These are phyloP conservation scores for Russula compacta DNA, from an alignment of 768 basidiomycete species.

Conservation along the genomic window DNA sequence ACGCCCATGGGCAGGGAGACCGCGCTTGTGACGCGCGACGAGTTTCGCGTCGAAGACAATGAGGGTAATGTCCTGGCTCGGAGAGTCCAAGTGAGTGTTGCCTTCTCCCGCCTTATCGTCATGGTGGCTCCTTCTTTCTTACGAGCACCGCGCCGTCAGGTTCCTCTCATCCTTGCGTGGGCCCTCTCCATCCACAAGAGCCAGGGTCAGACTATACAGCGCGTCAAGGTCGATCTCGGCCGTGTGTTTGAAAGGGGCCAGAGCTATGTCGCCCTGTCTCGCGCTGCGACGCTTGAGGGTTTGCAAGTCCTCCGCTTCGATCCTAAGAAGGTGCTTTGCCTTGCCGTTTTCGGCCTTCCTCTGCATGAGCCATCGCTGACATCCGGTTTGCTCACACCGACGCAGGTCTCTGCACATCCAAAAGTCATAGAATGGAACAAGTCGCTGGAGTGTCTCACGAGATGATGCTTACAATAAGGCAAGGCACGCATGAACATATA, in stretches of 20 bases:
- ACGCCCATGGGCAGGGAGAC: constrained; percentile 36
- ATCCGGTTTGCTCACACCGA: background rate
- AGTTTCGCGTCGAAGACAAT: constrained; percentile 44
- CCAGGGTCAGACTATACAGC: constrained; percentile 64
- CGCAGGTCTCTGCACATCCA: constrained; percentile 35
- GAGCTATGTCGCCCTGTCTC: constrained; percentile 42
- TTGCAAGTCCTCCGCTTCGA: constrained; percentile 47
- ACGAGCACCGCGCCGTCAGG: constrained; percentile 27
- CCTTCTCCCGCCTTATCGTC: background rate
- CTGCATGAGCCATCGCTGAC: background rate
- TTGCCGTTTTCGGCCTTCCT: background rate
- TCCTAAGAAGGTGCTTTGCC: constrained; percentile 35
- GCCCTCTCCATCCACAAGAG: constrained; percentile 74
- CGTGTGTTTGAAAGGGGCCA: constrained; percentile 58
- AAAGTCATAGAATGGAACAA: constrained; percentile 39
- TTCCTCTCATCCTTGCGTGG: constrained; percentile 71
- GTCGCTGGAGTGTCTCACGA: constrained; percentile 20
- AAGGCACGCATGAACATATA: background rate
- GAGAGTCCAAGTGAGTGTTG: constrained; percentile 32
- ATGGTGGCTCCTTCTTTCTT: background rate
- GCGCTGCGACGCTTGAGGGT: constrained; percentile 44
- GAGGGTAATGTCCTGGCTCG: constrained; percentile 42
- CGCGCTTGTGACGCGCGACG: constrained; percentile 42
- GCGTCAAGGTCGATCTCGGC: constrained; percentile 55
- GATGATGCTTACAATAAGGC: background rate